Evolutionary conservation across 768 basidiomycete species (phyloP).

Genomic region (Porpolomopsis calyptriformis): DNA sequence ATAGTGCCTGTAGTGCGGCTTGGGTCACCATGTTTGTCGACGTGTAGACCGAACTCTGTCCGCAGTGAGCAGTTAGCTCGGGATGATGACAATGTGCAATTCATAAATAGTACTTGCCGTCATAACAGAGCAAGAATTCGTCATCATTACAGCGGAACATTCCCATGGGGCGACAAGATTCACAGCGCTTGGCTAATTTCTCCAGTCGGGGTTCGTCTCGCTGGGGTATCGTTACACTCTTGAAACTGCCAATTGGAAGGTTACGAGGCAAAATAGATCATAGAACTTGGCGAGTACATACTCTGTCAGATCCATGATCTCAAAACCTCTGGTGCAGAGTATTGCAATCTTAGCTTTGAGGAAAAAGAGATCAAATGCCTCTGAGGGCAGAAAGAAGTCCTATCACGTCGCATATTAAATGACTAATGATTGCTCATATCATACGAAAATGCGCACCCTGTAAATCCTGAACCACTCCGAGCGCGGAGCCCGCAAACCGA

Average conservation of each 20-base stretch:
- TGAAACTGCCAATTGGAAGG: slow-evolving; percentile 42
- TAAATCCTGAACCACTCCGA: slow-evolving; percentile 95
- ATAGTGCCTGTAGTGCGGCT: slow-evolving; percentile 65
- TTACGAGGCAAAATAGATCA: not conserved
- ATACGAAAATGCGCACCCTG: slow-evolving; percentile 25
- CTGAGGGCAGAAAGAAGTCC: slow-evolving; percentile 89
- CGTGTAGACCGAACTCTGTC: slow-evolving; percentile 87
- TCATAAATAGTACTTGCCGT: slow-evolving; percentile 45
- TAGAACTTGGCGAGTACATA: slow-evolving; percentile 28
- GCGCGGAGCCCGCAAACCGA: slow-evolving; percentile 67
- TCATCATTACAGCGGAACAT: slow-evolving; percentile 91
- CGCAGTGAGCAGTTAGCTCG: slow-evolving; percentile 2
- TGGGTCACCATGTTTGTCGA: slow-evolving; percentile 87
- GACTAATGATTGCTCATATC: not conserved
- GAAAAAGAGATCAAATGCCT: slow-evolving; percentile 86
- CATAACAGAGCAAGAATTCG: slow-evolving; percentile 90
- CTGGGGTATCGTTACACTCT: slow-evolving; percentile 82
- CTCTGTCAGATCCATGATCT: slow-evolving; percentile 95
- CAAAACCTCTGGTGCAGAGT: slow-evolving; percentile 87
- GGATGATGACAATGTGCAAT: not conserved
- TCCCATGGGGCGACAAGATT: slow-evolving; percentile 77
- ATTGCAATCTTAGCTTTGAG: slow-evolving; percentile 90
- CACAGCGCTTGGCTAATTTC: slow-evolving; percentile 74
- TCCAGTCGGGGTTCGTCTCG: slow-evolving; percentile 58
- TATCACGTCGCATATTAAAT: slow-evolving; percentile 17